Evolutionary conservation across 805 yeast genomes (phyloP).

Genomic region (Hanseniaspora mollemarum): DNA sequence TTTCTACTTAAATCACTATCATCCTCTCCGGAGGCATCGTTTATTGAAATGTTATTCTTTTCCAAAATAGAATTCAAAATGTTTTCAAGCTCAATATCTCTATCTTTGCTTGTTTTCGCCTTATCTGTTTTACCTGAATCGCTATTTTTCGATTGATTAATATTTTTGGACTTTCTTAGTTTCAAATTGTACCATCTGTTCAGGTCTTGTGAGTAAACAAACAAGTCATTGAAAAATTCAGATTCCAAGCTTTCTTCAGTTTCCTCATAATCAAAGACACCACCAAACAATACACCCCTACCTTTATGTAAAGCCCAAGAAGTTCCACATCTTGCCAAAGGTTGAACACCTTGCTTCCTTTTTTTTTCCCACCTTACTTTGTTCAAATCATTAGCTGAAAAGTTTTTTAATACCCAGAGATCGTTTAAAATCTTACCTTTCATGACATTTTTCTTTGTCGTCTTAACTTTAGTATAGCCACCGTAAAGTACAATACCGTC

Average conservation of each 20-base stretch:
- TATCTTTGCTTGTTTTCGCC: constrained; percentile 27
- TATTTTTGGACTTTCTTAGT: constrained; percentile 40
- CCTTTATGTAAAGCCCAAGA: constrained; percentile 81
- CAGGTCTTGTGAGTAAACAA: constrained; percentile 70
- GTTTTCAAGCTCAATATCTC: constrained; percentile 74
- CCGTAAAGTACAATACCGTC: constrained; percentile 86
- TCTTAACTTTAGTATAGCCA: constrained; percentile 88
- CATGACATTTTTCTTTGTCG: constrained; percentile 64
- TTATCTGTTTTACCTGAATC: background rate
- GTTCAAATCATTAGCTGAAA: constrained; percentile 45
- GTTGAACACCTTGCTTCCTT: constrained; percentile 78
- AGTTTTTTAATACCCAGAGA: constrained; percentile 80
- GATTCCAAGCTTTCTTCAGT: constrained; percentile 87
- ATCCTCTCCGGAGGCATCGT: constrained; percentile 5
- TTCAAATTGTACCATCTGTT: constrained; percentile 81
- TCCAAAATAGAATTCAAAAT: constrained; percentile 62
- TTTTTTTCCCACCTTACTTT: constrained; percentile 80
- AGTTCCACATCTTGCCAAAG: constrained; percentile 90
- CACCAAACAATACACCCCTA: constrained; percentile 87
- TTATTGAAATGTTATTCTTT: constrained; percentile 47
- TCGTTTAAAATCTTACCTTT: constrained; percentile 85
- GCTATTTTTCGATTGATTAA: constrained; percentile 36
- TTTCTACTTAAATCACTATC: constrained; percentile 24
- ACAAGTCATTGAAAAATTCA: constrained; percentile 65
- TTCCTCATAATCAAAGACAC: constrained; percentile 89